phyloP scores from a whole-genome alignment of 1,284 basidiomycete species.

The Malassezia slooffiae region DNA sequence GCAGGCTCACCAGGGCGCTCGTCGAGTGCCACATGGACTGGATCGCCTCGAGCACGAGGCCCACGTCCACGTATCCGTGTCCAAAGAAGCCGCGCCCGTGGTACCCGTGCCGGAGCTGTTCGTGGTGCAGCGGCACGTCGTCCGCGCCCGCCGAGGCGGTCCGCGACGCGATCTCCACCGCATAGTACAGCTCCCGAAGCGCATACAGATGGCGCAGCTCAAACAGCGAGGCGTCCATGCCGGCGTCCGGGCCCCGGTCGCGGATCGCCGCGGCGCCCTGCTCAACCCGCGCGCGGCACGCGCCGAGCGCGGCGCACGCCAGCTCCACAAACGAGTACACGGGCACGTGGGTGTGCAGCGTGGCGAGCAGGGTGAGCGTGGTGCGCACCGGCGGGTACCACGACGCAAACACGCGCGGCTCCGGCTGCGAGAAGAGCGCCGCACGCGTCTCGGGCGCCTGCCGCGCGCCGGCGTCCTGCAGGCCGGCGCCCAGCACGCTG shows the following conservation, averaged over 20 bases:
- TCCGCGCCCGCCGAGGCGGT: no score
- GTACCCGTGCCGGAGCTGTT: no score
- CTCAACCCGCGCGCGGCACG: background rate
- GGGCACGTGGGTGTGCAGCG: constrained; percentile 1
- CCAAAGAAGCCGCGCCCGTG: background rate
- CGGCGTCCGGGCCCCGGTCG: constrained; percentile 1
- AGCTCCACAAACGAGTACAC: background rate
- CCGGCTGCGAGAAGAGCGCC: background rate
- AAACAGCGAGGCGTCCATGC: constrained; percentile 8
- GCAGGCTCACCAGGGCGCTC: no score
- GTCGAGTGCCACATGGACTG: constrained; percentile 2
- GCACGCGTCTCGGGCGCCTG: background rate
- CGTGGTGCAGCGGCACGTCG: background rate
- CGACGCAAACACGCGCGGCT: background rate
- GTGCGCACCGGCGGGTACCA: constrained; percentile 14
- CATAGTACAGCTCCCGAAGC: constrained; percentile 1
- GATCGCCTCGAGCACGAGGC: background rate
- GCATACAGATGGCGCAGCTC: constrained; percentile 6
- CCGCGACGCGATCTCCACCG: constrained; percentile 1
- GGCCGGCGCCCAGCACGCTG: no score
- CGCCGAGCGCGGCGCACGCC: background rate
- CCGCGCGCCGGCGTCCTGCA: background rate
- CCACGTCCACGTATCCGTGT: background rate
- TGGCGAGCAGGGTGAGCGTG: background rate
- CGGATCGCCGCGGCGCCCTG: background rate